Percentiles rank a stretch among this genome's conserved stretches.
These are phyloP conservation scores for Microsporum ferrugineum DNA, from an alignment of 2,329 filamentous ascomycete species.

Conservation along the genomic window DNA sequence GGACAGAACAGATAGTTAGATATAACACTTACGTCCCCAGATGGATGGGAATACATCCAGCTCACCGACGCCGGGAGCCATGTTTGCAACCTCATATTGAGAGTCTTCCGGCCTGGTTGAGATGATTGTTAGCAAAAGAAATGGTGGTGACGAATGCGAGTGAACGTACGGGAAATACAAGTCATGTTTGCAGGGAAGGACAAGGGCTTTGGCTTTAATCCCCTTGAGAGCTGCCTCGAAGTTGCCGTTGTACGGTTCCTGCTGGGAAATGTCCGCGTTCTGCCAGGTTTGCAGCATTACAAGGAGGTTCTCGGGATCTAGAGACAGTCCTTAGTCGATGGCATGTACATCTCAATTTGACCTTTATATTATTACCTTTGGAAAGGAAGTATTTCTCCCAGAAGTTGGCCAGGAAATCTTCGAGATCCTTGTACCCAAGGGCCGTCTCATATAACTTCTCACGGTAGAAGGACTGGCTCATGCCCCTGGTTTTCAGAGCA, in stretches of 20 bases:
- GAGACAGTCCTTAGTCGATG: not conserved
- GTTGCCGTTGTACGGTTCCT: slow-evolving; percentile 56
- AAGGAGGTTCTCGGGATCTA: slow-evolving; percentile 62
- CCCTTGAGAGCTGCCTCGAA: slow-evolving; percentile 54
- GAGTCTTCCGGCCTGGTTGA: slow-evolving; percentile 57
- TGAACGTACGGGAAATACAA: slow-evolving; percentile 60
- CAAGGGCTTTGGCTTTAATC: slow-evolving; percentile 61
- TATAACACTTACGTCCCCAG: slow-evolving; percentile 47
- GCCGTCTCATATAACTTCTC: slow-evolving; percentile 54
- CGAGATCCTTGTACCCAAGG: slow-evolving; percentile 55
- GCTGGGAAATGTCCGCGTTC: slow-evolving; percentile 55
- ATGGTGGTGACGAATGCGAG: not conserved
- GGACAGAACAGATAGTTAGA: not conserved
- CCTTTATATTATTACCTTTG: slow-evolving; percentile 39
- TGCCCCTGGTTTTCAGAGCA: slow-evolving; percentile 44
- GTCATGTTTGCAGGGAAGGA: slow-evolving; percentile 62
- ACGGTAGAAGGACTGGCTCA: slow-evolving; percentile 68
- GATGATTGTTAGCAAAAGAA: slow-evolving; percentile 7
- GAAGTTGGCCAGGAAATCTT: slow-evolving; percentile 62
- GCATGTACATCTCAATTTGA: not conserved
- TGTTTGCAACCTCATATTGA: slow-evolving; percentile 56
- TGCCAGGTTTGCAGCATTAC: slow-evolving; percentile 73
- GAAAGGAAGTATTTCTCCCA: slow-evolving; percentile 65
- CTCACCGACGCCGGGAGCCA: slow-evolving; percentile 48
- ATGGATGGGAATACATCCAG: slow-evolving; percentile 48